Base-by-base conservation (phyloP, 768 basidiomycete species). In the Lactifluus pinguis region DNA sequence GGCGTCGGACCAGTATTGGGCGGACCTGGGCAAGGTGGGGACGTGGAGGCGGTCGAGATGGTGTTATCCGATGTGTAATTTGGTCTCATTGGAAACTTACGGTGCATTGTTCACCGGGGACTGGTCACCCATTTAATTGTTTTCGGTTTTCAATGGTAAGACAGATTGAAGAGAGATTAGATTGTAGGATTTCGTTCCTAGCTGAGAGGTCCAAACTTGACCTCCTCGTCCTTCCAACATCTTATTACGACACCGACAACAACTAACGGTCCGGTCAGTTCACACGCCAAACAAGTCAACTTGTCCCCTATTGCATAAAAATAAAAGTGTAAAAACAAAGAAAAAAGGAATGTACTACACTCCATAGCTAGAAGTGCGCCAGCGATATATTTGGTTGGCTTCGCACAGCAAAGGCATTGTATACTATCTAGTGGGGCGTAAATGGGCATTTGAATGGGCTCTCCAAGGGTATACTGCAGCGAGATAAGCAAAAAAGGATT, bases 391-490 rank as follows among this genome's bases (percentile, higher is more conserved):
- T 49, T 32, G 25, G 41, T 47, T 9, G 36, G 25, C 60, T 48
- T 61, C 55, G 60, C 60, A 53, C 60, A 61, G 60, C 60, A 61
- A 61, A 61, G 55, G 55, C 41, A 36, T 45, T 49, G 21, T 49
- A 49, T 58, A 29, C 56, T 58, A 49, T 48, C 17, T 49, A 44
- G 47, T 29, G 36, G 47, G 25, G 50, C 36, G 29, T 57, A 39
- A 42, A 14, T 17, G 55, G 36, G 21, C 55, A 32, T 54, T n/a
- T 42, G 59, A 34, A 57, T 42, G 51, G 45, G 32, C 36, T 58
- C 56, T 55, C 21, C 3, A 15, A 50, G 56, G 61, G 61, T 62
- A 62, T 62, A 44, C 34, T 57, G 56, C 54, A 58, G 39, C 61
- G 56, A 58, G 55, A 53, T 62, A 39, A 62, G 61, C 51, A 62